Percentiles rank a stretch among this genome's conserved stretches.
Conservation (phyloP, 2,329 filamentous ascomycete species). For the Fusarium pininemorale region DNA sequence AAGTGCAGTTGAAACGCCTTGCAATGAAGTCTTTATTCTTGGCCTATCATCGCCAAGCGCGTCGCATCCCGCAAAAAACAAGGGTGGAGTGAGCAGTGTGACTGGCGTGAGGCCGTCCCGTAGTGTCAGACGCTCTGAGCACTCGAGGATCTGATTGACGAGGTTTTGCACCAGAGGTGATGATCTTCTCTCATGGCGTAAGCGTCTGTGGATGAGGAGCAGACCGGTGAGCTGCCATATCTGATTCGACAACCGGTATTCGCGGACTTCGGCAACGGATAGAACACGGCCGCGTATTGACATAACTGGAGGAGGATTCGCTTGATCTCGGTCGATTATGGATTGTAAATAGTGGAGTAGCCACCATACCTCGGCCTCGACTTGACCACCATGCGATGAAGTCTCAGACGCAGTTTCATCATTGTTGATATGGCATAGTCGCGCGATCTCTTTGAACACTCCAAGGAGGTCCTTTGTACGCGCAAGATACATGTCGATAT, state of each 20-base stretch:
- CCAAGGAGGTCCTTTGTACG: slow-evolving; percentile 22
- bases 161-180: slow-evolving; percentile 13
- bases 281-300: slow-evolving; percentile 13
- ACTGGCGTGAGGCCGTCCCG: slow-evolving; percentile 26
- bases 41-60: slow-evolving; percentile 16
- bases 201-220: slow-evolving; percentile 25
- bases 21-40: slow-evolving; percentile 18
- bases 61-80: slow-evolving; percentile 29
- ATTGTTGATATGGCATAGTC: background rate
- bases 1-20: slow-evolving; percentile 20
- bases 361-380: slow-evolving; percentile 15
- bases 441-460: slow-evolving; percentile 31
- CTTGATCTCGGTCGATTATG: slow-evolving; percentile 21
- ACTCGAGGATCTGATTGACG: slow-evolving; percentile 2
- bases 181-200: slow-evolving; percentile 11
- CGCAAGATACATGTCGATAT: slow-evolving; percentile 32
- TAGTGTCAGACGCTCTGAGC: slow-evolving; percentile 19
- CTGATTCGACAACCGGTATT: slow-evolving; percentile 29
- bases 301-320: slow-evolving; percentile 18
- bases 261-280: slow-evolving; percentile 16
- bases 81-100: slow-evolving; percentile 20
- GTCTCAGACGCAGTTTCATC: background rate
- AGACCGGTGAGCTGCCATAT: slow-evolving; percentile 30
- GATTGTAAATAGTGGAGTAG: slow-evolving; percentile 14
- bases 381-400: background rate